phyloP scores from a whole-genome alignment of 2,329 filamentous ascomycete genomes.

The Xylaria sp. region DNA sequence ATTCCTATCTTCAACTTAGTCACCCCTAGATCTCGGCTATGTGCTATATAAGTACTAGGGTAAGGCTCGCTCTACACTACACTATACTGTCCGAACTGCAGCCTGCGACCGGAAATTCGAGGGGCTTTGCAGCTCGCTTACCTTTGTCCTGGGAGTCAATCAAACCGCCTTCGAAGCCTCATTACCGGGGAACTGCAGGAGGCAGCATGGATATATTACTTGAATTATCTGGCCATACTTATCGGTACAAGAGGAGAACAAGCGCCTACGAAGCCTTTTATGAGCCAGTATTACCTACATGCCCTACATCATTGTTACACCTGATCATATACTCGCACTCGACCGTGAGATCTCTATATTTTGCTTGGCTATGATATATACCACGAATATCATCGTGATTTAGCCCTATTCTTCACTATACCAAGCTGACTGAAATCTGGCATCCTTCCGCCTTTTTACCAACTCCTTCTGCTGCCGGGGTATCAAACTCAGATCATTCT shows the following conservation, averaged over 20 bases:
- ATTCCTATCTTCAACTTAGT: constrained; percentile 9
- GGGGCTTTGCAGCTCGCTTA: constrained; percentile 34
- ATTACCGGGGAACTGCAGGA: constrained; percentile 19
- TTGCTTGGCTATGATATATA: neutral
- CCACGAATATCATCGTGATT: neutral
- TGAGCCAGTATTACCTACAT: neutral
- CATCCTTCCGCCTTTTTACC: constrained; percentile 3
- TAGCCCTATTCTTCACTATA: neutral
- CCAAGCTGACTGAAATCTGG: neutral
- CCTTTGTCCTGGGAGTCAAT: constrained; percentile 25
- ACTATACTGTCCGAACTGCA: constrained; percentile 15
- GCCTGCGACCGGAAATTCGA: constrained; percentile 32
- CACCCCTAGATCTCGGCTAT: constrained; percentile 3
- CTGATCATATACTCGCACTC: neutral
- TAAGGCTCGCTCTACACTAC: constrained; percentile 9
- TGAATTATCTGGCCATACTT: neutral
- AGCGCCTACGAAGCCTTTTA: neutral
- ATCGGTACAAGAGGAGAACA: neutral
- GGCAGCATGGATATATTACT: neutral
- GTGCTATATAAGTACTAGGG: neutral
- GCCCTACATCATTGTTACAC: neutral
- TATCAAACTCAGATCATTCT: constrained; percentile 3
- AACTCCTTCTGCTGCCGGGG: constrained; percentile 6
- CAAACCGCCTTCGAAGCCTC: constrained; percentile 30
- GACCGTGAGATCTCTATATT: neutral